These are phyloP conservation scores for Aspergillus mulundensis DNA, from an alignment of 495 filamentous ascomycete genomes.

Conservation along the genomic window DNA sequence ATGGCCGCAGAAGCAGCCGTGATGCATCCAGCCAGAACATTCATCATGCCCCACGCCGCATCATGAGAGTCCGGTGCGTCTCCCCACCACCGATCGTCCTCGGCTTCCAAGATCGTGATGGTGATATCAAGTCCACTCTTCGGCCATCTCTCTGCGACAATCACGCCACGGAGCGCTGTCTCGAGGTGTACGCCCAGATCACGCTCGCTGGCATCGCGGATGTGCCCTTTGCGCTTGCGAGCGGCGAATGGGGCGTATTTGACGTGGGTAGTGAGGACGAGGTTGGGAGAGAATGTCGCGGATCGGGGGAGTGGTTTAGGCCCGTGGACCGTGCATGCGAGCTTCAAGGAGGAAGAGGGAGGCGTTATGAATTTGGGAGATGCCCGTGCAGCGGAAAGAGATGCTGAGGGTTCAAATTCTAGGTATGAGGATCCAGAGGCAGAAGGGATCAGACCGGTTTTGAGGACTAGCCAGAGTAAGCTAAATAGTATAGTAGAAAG, in stretches of 20 bases:
- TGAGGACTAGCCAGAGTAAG: constrained; percentile 59
- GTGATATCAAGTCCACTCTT: constrained; percentile 94
- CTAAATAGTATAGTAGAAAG: neutral
- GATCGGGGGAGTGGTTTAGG: constrained; percentile 86
- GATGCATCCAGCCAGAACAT: constrained; percentile 84
- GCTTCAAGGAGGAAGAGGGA: constrained; percentile 66
- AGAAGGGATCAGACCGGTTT: constrained; percentile 88
- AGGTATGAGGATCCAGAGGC: constrained; percentile 93
- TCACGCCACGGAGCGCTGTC: constrained; percentile 79
- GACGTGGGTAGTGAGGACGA: constrained; percentile 85
- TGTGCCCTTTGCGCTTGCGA: constrained; percentile 73
- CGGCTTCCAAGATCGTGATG: constrained; percentile 87
- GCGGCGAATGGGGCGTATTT: constrained; percentile 96
- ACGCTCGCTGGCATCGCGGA: constrained; percentile 79
- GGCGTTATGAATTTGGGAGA: constrained; percentile 44
- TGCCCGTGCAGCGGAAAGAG: constrained; percentile 45
- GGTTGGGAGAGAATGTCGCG: constrained; percentile 81
- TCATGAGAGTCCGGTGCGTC: constrained; percentile 45
- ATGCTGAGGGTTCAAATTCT: constrained; percentile 66
- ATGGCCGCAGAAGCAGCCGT: constrained; percentile 94
- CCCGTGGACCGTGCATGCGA: constrained; percentile 88
- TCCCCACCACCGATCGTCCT: constrained; percentile 65
- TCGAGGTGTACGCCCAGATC: constrained; percentile 90
- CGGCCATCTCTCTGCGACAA: constrained; percentile 91
- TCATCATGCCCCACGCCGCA: constrained; percentile 76